phyloP scores from a whole-genome alignment of 1,139 yeast species.

The Saccharomyces hybrid region DNA sequence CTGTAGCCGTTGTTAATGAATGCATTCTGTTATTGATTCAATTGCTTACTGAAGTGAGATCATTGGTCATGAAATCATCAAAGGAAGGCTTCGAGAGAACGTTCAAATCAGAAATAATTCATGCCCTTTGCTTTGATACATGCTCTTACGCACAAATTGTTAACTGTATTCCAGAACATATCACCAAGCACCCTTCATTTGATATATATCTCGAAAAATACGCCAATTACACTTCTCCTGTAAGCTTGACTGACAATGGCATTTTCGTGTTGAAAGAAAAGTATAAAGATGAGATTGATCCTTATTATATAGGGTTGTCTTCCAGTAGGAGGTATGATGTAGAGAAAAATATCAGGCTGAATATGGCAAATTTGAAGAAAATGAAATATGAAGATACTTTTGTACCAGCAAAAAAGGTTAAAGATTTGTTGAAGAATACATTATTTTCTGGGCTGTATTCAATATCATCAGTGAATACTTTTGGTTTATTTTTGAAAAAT shows the following conservation, averaged over 20 bases:
- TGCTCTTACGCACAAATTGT: constrained; percentile 65
- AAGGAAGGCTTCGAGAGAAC: constrained; percentile 46
- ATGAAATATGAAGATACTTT: constrained; percentile 39
- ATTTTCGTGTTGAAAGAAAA: constrained; percentile 58
- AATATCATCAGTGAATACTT: constrained; percentile 45
- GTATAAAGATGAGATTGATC: constrained; percentile 52
- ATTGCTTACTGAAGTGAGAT: constrained; percentile 59
- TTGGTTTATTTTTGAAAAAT: constrained; percentile 45
- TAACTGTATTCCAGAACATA: constrained; percentile 65
- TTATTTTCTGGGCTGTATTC: constrained; percentile 37
- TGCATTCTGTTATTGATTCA: constrained; percentile 64
- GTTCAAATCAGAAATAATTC: constrained; percentile 65
- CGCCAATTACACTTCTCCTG: constrained; percentile 57
- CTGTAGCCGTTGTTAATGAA: constrained; percentile 68
- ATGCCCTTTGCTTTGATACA: constrained; percentile 67
- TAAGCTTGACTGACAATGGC: constrained; percentile 58
- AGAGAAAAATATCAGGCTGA: constrained; percentile 34
- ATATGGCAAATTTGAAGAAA: constrained; percentile 31
- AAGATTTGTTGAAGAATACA: constrained; percentile 28
- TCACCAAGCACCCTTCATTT: constrained; percentile 63
- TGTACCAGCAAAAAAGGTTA: constrained; percentile 41
- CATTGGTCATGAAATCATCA: constrained; percentile 44
- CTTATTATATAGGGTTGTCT: constrained; percentile 72
- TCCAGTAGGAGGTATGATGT: constrained; percentile 77
- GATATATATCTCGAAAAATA: constrained; percentile 57